phyloP scores from a whole-genome alignment of 257 asterid genomes.

The Solanum pennellii region DNA sequence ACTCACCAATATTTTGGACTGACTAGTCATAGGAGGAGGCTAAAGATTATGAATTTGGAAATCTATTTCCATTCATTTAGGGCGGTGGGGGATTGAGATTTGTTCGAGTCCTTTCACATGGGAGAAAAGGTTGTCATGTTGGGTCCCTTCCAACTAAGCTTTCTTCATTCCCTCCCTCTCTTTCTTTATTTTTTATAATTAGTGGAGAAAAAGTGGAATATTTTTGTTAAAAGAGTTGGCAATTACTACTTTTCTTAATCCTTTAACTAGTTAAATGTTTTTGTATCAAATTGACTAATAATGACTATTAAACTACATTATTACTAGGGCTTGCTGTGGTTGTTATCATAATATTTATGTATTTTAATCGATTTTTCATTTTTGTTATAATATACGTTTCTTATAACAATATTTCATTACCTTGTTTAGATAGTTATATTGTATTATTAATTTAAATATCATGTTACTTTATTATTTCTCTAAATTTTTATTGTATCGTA shows the following conservation, averaged over 20 bases:
- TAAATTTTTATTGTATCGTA: too few species aligned
- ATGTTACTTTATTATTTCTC: too few species aligned
- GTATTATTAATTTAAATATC: too few species aligned
- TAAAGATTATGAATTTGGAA: neutral
- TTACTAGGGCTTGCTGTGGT: neutral
- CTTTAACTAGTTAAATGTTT: neutral
- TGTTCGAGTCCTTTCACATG: conserved; percentile 29
- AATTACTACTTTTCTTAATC: neutral
- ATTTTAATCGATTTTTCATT: neutral
- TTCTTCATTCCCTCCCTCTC: conserved; percentile 8
- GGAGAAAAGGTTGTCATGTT: conserved; percentile 27
- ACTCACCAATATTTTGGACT: conserved; percentile 8
- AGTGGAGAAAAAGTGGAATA: neutral
- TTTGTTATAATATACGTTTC: neutral
- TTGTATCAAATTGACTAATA: neutral
- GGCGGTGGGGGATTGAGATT: conserved; percentile 12
- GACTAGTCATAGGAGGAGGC: conserved; percentile 3
- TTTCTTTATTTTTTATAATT: neutral
- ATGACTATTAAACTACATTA: neutral
- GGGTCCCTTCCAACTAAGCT: conserved; percentile 46
- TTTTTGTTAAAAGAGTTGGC: neutral
- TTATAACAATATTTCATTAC: neutral
- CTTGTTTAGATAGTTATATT: too few species aligned
- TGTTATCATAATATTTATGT: neutral
- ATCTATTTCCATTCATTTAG: conserved; percentile 9